phyloP scores from a whole-genome alignment of 164 flowering plant genomes.

The Buxus sempervirens region DNA sequence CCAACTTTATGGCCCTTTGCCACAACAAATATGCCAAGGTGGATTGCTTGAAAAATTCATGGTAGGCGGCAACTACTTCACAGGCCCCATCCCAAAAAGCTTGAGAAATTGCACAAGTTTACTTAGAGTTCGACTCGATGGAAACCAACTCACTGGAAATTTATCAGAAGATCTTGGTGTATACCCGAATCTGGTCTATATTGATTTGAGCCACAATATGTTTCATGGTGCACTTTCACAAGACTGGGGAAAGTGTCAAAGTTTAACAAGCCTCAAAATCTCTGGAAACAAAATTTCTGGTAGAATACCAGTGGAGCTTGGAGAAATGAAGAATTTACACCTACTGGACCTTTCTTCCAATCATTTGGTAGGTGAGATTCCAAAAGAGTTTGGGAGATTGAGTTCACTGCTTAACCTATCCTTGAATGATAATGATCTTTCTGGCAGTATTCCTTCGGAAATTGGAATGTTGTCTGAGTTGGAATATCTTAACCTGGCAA shows the following conservation, averaged over 20 bases:
- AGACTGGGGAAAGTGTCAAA: background rate
- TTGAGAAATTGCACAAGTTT: too few species aligned
- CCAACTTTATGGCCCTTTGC: background rate
- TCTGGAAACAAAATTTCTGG: background rate
- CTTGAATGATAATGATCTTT: background rate
- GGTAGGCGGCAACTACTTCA: background rate
- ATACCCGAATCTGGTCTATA: background rate
- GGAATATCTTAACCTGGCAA: background rate
- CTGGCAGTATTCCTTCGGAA: background rate
- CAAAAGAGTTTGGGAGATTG: background rate
- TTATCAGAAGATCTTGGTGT: too few species aligned
- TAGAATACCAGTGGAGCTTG: background rate
- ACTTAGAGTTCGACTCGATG: too few species aligned
- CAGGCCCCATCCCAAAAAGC: too few species aligned
- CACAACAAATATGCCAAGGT: too few species aligned
- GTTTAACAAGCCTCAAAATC: background rate
- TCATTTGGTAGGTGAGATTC: background rate
- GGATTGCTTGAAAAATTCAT: background rate
- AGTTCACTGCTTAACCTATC: background rate
- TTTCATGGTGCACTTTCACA: conserved; percentile 1
- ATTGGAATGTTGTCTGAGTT: background rate
- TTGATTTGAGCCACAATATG: conserved; percentile 1
- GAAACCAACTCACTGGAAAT: too few species aligned
- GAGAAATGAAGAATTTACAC: background rate
- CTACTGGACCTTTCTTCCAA: background rate